Evolutionary conservation across 768 basidiomycete species (phyloP), one percentile per base, ranked within the genome.

Genomic region (Lactarius vividus): DNA sequence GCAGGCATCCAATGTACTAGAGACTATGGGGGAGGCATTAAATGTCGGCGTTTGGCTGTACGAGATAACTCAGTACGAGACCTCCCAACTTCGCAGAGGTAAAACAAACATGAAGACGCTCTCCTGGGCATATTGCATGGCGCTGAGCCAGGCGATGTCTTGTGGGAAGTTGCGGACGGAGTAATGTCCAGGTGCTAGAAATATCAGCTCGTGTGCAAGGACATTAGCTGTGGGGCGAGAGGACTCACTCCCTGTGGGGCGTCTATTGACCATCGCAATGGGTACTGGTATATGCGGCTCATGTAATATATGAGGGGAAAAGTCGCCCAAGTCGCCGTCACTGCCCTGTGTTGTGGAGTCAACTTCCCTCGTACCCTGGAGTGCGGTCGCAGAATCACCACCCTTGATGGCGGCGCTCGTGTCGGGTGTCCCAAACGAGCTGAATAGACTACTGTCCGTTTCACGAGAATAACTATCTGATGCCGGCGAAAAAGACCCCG

Each of bases 31-130:
- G 20, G 74, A 75, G 4, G 89, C 88, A 66, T 91, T 90, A 65
- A 89, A 82, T 9, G 87, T 88, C 1, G 89, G 89, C 0, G 86
- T 85, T 79, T 91, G 89, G 62, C 80, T 83, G 71, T 10, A n/a
- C 16, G 15, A 31, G 8, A 16, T 28, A 49, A 40, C 55, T 67
- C 61, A 59, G 53, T 44, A 28, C 10, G 11, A 9, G n/a, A 40
- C 23, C 33, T 59, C n/a, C 20, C 4, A 11, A 40, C 1, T n/a
- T 33, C 6, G 18, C 33, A 55, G 20, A 49, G 15, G 44, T n/a
- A 37, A 31, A 9, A 75, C 80, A 46, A 26, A 82, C 82, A 90
- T 86, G 76, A 90, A 88, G n/a, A 89, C 81, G 58, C 75, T 82
- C 71, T 81, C 81, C 72, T 81, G 75, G 9, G 88, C 88, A 64